Evolutionary conservation across 192 early-diverging fungal genomes (phyloP), one percentile per base, ranked within the genome.

Genomic region (Umbelopsis sp.): DNA sequence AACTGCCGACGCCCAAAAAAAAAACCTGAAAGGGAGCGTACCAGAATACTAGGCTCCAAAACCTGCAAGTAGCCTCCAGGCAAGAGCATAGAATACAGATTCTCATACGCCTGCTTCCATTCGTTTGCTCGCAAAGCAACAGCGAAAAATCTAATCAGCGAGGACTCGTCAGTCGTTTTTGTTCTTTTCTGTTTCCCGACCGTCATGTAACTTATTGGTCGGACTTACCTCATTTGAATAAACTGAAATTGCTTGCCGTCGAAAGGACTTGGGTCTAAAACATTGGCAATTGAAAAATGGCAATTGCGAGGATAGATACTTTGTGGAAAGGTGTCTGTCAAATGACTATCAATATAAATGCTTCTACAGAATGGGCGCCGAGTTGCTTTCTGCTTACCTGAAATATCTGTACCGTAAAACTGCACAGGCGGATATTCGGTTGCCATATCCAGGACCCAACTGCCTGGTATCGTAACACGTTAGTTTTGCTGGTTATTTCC

Each of bases 61-160:
- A 53, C 64, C 69, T 72, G 47, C 33, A 79, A 49, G 41, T 71
- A 79, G 41, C 77, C 77, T 49, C 77, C 77, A 18, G 73, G 73
- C 37, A 72, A 74, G 3, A 46, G 41, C 6, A 75, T 41, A 16
- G 70, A 64, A 10, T 44, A 21, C 11, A 74, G 8, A 13, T 67
- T 73, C 44, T 45, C 46, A 13, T 66, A 66, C 2, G 70, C 69
- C 0, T 10, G 16, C 21, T 46, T 21, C 74, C 74, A 75, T 49
- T 75, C 68, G 15, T 66, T 25, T 23, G 37, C 65, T 11, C 46
- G 49, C 10, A 75, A 55, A 12, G 68, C 68, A 4, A 70, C 37
- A 7, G 37, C 25, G 27, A 61, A 61, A 61, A 27, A 61, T 61
- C 55, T 61, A 35, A 2, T n/a, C 4, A 35, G 30, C 27, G 13